Evolutionary conservation across 306 rosid species (phyloP).

Genomic region (Hippophae tibetana): DNA sequence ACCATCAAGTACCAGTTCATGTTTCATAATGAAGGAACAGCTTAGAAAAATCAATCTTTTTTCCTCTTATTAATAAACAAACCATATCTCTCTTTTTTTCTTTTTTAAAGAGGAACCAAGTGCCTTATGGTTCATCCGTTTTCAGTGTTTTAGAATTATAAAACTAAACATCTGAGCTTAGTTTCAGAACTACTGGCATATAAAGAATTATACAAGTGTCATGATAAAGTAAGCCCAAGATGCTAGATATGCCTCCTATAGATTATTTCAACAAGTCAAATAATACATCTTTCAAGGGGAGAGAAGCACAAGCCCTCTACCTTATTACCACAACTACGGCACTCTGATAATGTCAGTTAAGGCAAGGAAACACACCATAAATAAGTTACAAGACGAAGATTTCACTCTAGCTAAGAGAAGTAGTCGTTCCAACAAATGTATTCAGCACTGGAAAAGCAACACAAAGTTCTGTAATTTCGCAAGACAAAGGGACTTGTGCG

Average conservation of each 20-base stretch:
- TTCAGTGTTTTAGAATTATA: no score
- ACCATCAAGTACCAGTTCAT: neutral
- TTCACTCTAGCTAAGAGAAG: neutral
- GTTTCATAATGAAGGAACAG: neutral
- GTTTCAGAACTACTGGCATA: neutral
- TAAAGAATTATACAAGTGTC: neutral
- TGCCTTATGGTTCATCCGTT: no score
- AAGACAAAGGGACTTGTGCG: neutral
- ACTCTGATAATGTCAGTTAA: neutral
- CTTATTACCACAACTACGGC: neutral
- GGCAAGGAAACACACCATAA: neutral
- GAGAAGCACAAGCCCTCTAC: neutral
- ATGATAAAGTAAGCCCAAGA: neutral
- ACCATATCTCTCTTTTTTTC: neutral
- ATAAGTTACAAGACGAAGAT: neutral
- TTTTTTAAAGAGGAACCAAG: no score
- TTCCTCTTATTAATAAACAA: neutral
- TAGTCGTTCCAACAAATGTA: neutral
- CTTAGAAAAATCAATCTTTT: neutral
- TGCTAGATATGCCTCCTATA: neutral
- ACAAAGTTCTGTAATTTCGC: neutral
- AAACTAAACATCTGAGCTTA: neutral
- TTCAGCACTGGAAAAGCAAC: neutral
- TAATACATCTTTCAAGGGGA: neutral
- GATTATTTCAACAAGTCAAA: neutral